Base-by-base conservation (phyloP, 1,284 basidiomycete species). In the Volvariella surrecta region DNA sequence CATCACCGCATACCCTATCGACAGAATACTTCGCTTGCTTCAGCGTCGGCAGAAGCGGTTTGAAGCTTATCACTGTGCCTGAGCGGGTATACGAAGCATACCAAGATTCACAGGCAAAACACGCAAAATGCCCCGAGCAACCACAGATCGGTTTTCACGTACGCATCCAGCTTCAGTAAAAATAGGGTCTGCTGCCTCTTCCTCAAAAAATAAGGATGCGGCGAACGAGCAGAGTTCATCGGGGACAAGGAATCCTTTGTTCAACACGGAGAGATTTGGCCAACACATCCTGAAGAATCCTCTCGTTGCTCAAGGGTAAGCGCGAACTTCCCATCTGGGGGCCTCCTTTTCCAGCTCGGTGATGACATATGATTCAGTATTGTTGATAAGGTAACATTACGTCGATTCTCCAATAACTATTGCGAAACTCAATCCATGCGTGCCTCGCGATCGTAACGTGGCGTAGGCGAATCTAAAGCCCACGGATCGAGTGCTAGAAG, bases 251-350 rank as follows among this genome's bases (percentile, higher is more conserved):
- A 92, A 92, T 59, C 90, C 90, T 2, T 79, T 93, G 50, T 94
- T 94, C 71, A 94, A 96, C 57, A 95, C 91, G 4, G 88, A 91
- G 54, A 74, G 87, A 50, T 96, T 97, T 55, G 94, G 94, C 22
- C 94, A 99, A 61, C 95, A 99, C 67, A 98, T 98, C 53, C 73
- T 99, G 45, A 98, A 96, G 63, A 98, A 95, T 62, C 88, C 91
- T 10, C 73, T 85, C 49, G 88, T 89, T 28, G 90, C 89, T 9
- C 87, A 93, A 70, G 82, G 77, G 89, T 92, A 59, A 57, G 84
- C 20, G 34, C 24, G 11, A 11, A 11, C 11, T 11, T 28, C 24
- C 24, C 11, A 11, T 11, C 24, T 6, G 6, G 24, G 11, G 24
- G 11, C 24, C 24, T 28, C 6, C 24, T 11, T 28, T 11, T 6